Conservation (phyloP, 139 green algal species). For the Micromonas pusilla region DNA sequence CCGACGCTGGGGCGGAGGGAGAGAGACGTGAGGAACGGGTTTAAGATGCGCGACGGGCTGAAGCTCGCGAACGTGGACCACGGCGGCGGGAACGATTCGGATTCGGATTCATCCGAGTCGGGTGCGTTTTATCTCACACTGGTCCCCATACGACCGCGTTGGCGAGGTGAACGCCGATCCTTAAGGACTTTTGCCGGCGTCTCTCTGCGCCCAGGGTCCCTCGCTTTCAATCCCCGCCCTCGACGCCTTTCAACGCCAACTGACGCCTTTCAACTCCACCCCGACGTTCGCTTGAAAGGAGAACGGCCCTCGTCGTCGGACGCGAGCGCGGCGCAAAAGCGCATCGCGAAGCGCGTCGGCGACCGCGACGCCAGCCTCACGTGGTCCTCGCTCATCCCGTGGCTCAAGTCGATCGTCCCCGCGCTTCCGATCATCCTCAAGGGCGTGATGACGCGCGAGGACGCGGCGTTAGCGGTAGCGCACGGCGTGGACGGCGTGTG, state of each 20-base stretch:
- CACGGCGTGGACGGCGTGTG: constrained; percentile 71
- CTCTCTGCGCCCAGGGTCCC: no score
- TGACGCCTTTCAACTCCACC: no score
- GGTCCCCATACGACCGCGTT: no score
- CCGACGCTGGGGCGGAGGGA: constrained; percentile 61
- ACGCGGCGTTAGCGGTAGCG: constrained; percentile 59
- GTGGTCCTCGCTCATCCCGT: constrained; percentile 55
- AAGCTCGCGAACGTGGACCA: constrained; percentile 44
- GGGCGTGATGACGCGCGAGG: constrained; percentile 64
- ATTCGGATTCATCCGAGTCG: no score
- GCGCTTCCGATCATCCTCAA: constrained; percentile 77
- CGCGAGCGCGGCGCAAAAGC: neutral
- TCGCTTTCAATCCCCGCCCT: no score
- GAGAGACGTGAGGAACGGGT: constrained; percentile 59
- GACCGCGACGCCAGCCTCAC: constrained; percentile 46
- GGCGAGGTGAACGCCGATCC: no score
- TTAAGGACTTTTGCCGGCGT: no score
- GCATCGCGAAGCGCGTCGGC: constrained; percentile 15
- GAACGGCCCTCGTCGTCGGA: no score
- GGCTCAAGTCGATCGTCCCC: constrained; percentile 67
- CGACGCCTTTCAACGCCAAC: no score
- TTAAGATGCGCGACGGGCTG: constrained; percentile 49
- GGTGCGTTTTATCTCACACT: no score
- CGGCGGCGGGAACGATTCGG: no score
- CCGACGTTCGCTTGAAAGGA: no score